phyloP scores from a whole-genome alignment of 2,329 filamentous ascomycete genomes.

The Paecilomyces sp. region DNA sequence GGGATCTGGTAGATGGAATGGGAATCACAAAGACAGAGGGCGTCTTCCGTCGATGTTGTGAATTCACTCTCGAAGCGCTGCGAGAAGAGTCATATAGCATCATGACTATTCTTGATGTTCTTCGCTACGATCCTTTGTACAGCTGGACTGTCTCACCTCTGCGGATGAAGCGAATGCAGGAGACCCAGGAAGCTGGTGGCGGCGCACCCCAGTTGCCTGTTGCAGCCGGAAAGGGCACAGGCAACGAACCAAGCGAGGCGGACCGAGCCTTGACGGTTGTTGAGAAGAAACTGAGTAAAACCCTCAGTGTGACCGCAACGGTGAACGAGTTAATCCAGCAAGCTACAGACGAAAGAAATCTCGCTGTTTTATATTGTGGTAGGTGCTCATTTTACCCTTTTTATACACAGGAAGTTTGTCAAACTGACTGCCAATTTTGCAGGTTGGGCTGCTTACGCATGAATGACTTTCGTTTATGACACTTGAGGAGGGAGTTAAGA shows the following conservation, averaged over 20 bases:
- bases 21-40: constrained; percentile 92
- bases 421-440: constrained; percentile 6
- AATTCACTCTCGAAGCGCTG: constrained; percentile 91
- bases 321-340: constrained; percentile 97
- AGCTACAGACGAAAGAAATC: constrained; percentile 83
- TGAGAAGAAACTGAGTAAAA: constrained; percentile 91
- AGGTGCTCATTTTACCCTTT: constrained; percentile 22
- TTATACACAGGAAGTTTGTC: constrained; percentile 1
- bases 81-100: constrained; percentile 95
- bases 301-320: constrained; percentile 85
- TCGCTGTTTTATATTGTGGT: constrained; percentile 84
- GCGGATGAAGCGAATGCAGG: constrained; percentile 60
- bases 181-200: constrained; percentile 40
- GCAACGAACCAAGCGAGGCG: constrained; percentile 66
- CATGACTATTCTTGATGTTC: constrained; percentile 95
- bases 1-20: constrained; percentile 96
- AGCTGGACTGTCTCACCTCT: constrained; percentile 82
- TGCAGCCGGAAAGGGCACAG: constrained; percentile 27
- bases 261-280: constrained; percentile 89
- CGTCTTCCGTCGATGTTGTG: constrained; percentile 94
- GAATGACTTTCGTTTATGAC: neutral
- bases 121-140: constrained; percentile 96
- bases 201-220: constrained; percentile 28
- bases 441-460: constrained; percentile 49
- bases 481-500: neutral